phyloP scores from a whole-genome alignment of 306 rosid genomes.

The Phaseolus lunatus region DNA sequence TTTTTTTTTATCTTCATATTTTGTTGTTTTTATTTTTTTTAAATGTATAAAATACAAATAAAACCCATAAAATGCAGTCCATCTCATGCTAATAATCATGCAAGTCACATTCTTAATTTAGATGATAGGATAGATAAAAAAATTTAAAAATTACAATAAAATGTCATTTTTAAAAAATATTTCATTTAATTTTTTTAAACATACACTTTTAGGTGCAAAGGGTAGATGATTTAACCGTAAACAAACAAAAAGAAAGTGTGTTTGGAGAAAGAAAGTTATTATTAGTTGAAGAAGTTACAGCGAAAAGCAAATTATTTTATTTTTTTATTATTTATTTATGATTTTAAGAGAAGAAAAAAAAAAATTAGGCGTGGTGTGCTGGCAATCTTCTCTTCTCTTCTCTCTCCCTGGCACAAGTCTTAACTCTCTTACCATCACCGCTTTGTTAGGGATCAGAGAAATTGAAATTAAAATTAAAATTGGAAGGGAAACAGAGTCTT shows the following conservation, averaged over 20 bases:
- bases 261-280: slow-evolving; percentile 22
- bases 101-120: background rate
- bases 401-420: slow-evolving; percentile 10
- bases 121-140: background rate
- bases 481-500: background rate
- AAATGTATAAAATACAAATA: background rate
- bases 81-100: background rate
- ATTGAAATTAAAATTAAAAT: slow-evolving; percentile 1
- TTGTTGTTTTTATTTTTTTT: background rate
- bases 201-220: slow-evolving; percentile 29
- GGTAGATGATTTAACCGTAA: background rate
- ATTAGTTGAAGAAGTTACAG: slow-evolving; percentile 39
- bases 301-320: background rate
- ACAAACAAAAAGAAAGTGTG: background rate
- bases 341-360: background rate
- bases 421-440: slow-evolving; percentile 39
- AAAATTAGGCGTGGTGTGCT: slow-evolving; percentile 37
- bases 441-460: slow-evolving; percentile 43
- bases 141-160: background rate
- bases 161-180: background rate
- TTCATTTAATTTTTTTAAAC: no score
- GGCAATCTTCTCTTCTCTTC: slow-evolving; percentile 16
- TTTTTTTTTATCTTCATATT: background rate
- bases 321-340: background rate
- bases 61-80: background rate